phyloP scores from a whole-genome alignment of 2,329 filamentous ascomycete genomes.

The Neonectria neomacrospora region DNA sequence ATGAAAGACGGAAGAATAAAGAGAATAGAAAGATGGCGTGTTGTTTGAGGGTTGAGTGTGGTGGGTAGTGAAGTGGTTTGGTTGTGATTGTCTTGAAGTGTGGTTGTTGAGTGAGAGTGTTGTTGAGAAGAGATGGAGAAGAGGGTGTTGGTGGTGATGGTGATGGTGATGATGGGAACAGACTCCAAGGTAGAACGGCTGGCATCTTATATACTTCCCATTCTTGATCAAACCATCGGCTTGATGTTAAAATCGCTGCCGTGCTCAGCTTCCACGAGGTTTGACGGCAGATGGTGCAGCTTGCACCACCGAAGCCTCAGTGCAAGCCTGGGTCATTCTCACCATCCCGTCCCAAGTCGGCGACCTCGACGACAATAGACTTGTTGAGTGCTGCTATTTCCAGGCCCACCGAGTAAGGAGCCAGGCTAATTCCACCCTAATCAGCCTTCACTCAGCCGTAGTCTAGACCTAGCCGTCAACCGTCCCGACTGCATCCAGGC shows the following conservation, averaged over 20 bases:
- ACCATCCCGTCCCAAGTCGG: not conserved
- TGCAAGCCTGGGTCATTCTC: not conserved
- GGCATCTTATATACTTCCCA: not conserved
- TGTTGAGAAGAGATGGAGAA: not conserved
- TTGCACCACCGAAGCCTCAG: not conserved
- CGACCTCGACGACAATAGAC: not conserved
- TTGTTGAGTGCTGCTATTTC: not conserved
- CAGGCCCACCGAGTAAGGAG: not conserved
- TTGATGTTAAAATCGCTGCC: not conserved
- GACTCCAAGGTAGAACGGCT: not conserved
- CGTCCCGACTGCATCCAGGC: not conserved
- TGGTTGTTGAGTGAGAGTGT: not conserved
- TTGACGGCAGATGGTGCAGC: not conserved
- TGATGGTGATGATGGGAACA: not conserved
- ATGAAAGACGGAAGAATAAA: not conserved
- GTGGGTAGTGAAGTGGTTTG: not conserved
- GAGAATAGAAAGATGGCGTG: not conserved
- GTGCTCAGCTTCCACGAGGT: not conserved
- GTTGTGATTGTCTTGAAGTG: not conserved
- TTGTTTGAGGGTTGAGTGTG: conserved; percentile 9
- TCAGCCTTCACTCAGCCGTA: not conserved
- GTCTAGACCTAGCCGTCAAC: too few species aligned
- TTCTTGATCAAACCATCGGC: not conserved
- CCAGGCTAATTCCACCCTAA: not conserved
- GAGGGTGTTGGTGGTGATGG: not conserved